Evolutionary conservation across 768 basidiomycete species (phyloP), one percentile per base, ranked within the genome.

Genomic region (Termitomyces sp.): DNA sequence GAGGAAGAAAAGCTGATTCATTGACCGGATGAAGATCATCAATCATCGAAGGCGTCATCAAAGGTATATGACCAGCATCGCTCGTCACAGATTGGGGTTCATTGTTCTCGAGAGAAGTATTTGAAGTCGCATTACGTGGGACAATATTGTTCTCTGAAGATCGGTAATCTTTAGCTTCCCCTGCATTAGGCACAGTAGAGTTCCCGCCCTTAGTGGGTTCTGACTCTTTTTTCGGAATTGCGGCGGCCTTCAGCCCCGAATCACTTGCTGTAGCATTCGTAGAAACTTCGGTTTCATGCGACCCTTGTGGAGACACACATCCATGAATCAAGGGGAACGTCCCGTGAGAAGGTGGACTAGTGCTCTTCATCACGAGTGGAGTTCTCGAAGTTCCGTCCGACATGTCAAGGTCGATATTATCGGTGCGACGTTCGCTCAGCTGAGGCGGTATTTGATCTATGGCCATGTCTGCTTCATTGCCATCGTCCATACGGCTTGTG

Each of bases 381-480:
- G 31, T 59, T 42, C 29, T 12, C 3, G n/a, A 45, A 32, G 45
- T 47, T 45, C 52, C 45, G 15, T 60, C 37, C 34, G 25, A 31
- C 53, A 40, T 48, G 25, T 60, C 51, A 38, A 60, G 8, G 25
- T 60, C 59, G 36, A 47, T n/a, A 43, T 43, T 12, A 36, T 49
- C 37, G 32, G 38, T 15, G 25, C 38, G 20, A 48, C 25, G 14
- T 36, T 51, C 49, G 5, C 14, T 49, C 31, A 12, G 5, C 12
- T 48, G 48, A 47, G 34, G 12, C 3, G 25, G 7, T 37, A 48
- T 9, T 38, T 48, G 32, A 43, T 47, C 46, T 34, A 25, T 34
- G 46, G 0, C 36, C 46, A 38, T 38, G 9, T 47, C 47, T 29
- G 25, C 29, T n/a, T 2, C 25, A 29, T 12, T 37, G 15, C 37